Percentiles rank a stretch among this genome's conserved stretches.
Evolutionary conservation across 768 basidiomycete species (phyloP).

Genomic region (Glaciozyma martinii): DNA sequence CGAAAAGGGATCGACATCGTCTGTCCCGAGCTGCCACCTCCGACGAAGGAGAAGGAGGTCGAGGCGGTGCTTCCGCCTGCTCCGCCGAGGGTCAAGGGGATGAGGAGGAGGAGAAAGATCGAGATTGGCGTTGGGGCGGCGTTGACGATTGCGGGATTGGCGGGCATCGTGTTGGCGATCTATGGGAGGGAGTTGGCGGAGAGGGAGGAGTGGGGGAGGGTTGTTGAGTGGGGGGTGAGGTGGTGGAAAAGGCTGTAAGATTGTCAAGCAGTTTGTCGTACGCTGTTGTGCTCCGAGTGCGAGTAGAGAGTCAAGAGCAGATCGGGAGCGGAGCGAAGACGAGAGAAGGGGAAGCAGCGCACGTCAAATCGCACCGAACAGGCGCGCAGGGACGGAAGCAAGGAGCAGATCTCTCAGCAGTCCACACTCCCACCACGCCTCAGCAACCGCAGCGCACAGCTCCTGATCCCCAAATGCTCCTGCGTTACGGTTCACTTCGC

Average conservation of each 20-base stretch:
- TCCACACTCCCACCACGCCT: too few species aligned
- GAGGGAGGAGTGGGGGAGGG: not conserved
- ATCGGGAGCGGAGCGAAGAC: too few species aligned
- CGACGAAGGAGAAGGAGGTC: not conserved
- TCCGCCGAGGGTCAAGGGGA: not conserved
- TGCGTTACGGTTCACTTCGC: too few species aligned
- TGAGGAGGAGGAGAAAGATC: not conserved
- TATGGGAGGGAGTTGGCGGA: not conserved
- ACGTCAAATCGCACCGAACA: too few species aligned
- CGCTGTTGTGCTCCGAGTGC: too few species aligned
- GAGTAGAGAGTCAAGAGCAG: too few species aligned
- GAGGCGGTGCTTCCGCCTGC: not conserved
- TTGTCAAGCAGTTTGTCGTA: too few species aligned
- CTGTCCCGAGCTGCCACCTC: not conserved
- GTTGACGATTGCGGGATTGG: not conserved
- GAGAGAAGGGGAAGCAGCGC: too few species aligned
- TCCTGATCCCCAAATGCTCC: too few species aligned
- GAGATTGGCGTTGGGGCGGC: not conserved
- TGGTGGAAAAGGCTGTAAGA: not conserved
- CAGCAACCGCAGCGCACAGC: too few species aligned
- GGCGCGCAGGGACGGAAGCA: too few species aligned
- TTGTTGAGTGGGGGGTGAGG: not conserved
- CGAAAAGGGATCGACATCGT: slow-evolving; percentile 7
- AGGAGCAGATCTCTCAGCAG: too few species aligned
- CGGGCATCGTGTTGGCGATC: not conserved